A percentile compares a stretch with the other conserved stretches of the same genome.
Evolutionary conservation across 441 rosid genomes (phyloP).

Genomic region (Cnidoscolus chayamansa): DNA sequence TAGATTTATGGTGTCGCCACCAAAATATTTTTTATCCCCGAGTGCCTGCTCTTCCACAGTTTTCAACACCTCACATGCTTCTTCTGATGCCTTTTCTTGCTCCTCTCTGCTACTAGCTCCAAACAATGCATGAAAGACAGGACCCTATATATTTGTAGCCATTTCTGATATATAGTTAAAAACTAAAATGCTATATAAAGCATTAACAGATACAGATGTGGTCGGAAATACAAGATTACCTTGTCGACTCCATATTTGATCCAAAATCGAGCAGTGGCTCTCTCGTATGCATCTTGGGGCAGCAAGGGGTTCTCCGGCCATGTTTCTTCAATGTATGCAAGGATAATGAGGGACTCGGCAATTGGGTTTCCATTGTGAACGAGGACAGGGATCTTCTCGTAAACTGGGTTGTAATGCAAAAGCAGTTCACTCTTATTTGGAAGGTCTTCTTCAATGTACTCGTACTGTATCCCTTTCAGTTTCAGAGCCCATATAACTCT

Average conservation of each 20-base stretch:
- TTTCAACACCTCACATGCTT: neutral
- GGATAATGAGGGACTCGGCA: slow-evolving; percentile 17
- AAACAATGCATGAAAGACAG: neutral
- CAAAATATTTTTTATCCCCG: slow-evolving; percentile 24
- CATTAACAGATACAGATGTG: neutral
- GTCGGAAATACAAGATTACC: neutral
- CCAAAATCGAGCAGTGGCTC: slow-evolving; percentile 28
- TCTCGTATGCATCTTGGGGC: slow-evolving; percentile 23
- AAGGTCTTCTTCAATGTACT: neutral
- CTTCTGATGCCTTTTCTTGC: slow-evolving; percentile 17
- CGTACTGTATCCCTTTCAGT: slow-evolving; percentile 19
- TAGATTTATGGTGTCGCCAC: slow-evolving; percentile 23
- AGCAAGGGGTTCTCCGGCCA: too few species aligned
- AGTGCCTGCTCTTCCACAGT: slow-evolving; percentile 25
- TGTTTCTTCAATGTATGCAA: slow-evolving; percentile 25
- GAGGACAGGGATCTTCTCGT: slow-evolving; percentile 21
- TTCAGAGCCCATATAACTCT: slow-evolving; percentile 22
- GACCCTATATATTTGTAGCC: neutral
- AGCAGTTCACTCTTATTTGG: slow-evolving; percentile 5
- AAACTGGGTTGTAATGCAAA: neutral
- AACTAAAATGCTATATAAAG: too few species aligned
- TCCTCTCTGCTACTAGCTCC: neutral
- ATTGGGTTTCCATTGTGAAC: slow-evolving; percentile 22
- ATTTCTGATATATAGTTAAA: too few species aligned
- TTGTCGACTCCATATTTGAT: slow-evolving; percentile 12